Percentiles rank a stretch among this genome's conserved stretches.
phyloP scores from a whole-genome alignment of 768 basidiomycete genomes.

The Cystobasidium onofrii region DNA sequence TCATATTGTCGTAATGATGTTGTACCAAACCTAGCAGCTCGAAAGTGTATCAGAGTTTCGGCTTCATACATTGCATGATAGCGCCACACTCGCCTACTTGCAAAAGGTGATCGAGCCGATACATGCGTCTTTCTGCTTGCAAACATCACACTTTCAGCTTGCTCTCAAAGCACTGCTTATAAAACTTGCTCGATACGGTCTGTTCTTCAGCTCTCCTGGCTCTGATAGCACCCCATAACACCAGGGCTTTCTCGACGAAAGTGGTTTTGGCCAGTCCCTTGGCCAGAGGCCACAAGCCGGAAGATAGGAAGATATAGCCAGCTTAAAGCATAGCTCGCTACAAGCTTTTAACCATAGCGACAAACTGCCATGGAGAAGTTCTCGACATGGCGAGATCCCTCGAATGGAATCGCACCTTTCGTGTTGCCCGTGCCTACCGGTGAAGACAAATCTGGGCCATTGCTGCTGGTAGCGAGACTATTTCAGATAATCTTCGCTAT shows the following conservation, averaged over 20 bases:
- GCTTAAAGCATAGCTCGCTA: neutral
- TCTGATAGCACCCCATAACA: no score
- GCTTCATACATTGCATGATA: no score
- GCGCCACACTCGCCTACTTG: neutral
- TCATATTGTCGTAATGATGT: neutral
- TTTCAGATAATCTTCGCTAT: neutral
- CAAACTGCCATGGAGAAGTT: neutral
- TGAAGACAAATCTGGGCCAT: neutral
- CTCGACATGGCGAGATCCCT: conserved; percentile 17
- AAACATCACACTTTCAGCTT: neutral
- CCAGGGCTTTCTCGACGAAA: no score
- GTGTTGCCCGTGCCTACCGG: conserved; percentile 17
- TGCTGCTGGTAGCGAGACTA: neutral
- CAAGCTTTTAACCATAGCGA: neutral
- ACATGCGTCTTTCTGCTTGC: neutral
- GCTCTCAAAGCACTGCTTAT: neutral
- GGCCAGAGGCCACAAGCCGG: no score
- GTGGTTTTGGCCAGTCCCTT: no score
- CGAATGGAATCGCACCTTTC: conserved; percentile 14
- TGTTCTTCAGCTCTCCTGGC: no score
- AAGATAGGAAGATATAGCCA: no score
- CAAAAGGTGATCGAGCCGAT: neutral
- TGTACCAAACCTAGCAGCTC: no score
- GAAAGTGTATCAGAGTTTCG: no score
- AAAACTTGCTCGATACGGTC: no score